These are phyloP conservation scores for Dionaea muscipula DNA, from an alignment of 179 eudicot genomes.

Conservation along the genomic window DNA sequence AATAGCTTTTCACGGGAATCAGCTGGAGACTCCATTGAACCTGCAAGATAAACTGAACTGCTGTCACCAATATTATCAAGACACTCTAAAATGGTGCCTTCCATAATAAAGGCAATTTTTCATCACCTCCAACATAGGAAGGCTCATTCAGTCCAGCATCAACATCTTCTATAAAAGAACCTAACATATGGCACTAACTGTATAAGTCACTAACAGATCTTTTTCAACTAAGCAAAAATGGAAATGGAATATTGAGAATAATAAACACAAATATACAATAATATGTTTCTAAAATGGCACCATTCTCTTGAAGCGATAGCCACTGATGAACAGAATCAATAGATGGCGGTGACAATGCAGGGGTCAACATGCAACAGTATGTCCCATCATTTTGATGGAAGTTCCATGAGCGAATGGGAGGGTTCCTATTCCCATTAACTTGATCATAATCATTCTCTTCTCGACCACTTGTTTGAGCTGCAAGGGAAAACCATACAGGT, in stretches of 20 bases:
- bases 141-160: slow-evolving; percentile 4
- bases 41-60: slow-evolving; percentile 1
- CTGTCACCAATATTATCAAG: not conserved
- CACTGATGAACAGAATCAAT: slow-evolving; percentile 46
- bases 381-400: slow-evolving; percentile 60
- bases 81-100: not conserved
- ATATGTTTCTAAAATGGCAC: slow-evolving; percentile 14
- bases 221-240: not conserved
- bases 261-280: not conserved
- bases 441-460: slow-evolving; percentile 14
- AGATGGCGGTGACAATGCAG: slow-evolving; percentile 63
- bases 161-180: slow-evolving; percentile 10
- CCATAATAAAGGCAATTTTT: not conserved
- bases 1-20: slow-evolving; percentile 11
- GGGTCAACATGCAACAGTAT: slow-evolving; percentile 57
- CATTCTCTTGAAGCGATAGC: slow-evolving; percentile 36
- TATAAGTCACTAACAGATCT: not conserved
- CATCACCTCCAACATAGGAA: slow-evolving; percentile 18
- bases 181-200: not conserved
- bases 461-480: slow-evolving; percentile 19
- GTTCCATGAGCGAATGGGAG: slow-evolving; percentile 36
- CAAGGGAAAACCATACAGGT: slow-evolving; percentile 4
- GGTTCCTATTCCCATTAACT: slow-evolving; percentile 6
- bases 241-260: not conserved
- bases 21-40: slow-evolving; percentile 22